Evolutionary conservation across 257 asterid species (phyloP).

Genomic region (Solanum sejunctum): DNA sequence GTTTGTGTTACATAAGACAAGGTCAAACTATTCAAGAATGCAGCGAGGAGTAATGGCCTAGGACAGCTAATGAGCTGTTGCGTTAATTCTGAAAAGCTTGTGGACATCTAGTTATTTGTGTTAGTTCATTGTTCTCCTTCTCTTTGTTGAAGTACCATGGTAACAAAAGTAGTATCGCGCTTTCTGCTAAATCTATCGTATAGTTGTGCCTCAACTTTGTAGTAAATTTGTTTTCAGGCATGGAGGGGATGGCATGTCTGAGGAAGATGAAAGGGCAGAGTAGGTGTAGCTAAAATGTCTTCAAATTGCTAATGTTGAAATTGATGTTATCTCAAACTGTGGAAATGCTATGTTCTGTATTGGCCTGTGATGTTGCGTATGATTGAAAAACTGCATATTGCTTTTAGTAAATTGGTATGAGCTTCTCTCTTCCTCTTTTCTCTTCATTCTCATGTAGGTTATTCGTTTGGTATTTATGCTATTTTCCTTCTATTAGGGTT

Average conservation of each 20-base stretch:
- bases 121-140: neutral
- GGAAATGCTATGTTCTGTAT: neutral
- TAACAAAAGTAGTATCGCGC: neutral
- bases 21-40: neutral
- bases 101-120: neutral
- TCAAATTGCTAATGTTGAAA: constrained; percentile 4
- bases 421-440: neutral
- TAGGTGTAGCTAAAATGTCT: constrained; percentile 15
- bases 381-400: constrained; percentile 16
- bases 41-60: neutral
- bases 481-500: neutral
- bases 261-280: constrained; percentile 47
- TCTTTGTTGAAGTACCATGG: neutral
- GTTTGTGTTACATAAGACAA: neutral
- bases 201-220: neutral
- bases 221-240: constrained; percentile 38
- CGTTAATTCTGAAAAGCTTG: neutral
- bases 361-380: constrained; percentile 11
- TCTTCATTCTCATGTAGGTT: neutral
- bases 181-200: neutral
- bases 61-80: neutral
- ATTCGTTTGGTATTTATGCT: neutral
- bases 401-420: neutral
- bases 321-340: constrained; percentile 10
- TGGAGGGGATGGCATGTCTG: constrained; percentile 53